Percentiles rank a stretch among this genome's conserved stretches.
Evolutionary conservation across 768 basidiomycete genomes (phyloP).

Genomic region (Lactifluus rugatus): DNA sequence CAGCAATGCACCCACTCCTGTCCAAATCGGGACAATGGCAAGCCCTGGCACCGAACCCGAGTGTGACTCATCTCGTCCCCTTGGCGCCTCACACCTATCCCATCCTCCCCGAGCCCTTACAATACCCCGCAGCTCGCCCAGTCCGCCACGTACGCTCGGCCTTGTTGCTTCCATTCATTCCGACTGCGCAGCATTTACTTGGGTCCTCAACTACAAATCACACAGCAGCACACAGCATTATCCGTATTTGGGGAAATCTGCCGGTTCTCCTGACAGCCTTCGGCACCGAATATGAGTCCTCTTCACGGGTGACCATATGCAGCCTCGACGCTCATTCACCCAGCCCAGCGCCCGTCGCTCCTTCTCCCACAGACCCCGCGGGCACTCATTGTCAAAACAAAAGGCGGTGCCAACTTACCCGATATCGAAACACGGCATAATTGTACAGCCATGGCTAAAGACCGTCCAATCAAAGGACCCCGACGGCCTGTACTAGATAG

Average conservation of each 20-base stretch:
- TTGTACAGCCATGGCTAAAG: neutral
- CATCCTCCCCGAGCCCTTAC: neutral
- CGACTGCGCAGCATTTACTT: neutral
- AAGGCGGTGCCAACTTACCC: neutral
- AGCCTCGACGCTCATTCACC: neutral
- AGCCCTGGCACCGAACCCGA: neutral
- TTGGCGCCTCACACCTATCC: neutral
- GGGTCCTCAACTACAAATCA: neutral
- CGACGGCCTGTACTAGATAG: neutral
- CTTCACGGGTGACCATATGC: constrained; percentile 2
- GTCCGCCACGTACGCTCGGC: neutral
- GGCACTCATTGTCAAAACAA: neutral
- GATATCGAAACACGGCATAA: constrained; percentile 4
- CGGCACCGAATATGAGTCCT: constrained; percentile 15
- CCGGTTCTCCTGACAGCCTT: constrained; percentile 7
- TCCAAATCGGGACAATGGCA: neutral
- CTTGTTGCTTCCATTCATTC: neutral
- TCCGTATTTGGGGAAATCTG: neutral
- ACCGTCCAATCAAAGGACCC: neutral
- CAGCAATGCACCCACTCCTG: neutral
- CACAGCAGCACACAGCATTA: constrained; percentile 3
- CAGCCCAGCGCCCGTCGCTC: neutral
- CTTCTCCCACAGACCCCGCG: neutral
- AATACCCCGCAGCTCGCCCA: too few species aligned
- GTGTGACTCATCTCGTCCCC: neutral